These are phyloP conservation scores for Coprinopsis cinerea DNA, from an alignment of 768 basidiomycete species.

Conservation along the genomic window DNA sequence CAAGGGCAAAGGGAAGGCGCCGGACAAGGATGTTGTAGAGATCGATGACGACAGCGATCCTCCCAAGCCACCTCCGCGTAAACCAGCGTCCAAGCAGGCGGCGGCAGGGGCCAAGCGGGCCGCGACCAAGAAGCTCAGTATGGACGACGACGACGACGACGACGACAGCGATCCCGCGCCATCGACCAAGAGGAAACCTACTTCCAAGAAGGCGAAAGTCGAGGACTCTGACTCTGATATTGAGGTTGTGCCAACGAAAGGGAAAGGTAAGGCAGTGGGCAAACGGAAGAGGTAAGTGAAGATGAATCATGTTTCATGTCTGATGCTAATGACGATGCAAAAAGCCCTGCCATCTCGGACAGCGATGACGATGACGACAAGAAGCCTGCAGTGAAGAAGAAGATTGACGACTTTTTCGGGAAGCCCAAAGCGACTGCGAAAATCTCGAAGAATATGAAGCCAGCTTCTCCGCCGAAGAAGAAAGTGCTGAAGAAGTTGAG, in stretches of 20 bases:
- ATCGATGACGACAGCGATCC: slow-evolving; percentile 14
- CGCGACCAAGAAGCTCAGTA: background rate
- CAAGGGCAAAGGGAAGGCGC: slow-evolving; percentile 8
- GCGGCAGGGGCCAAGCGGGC: slow-evolving; percentile 5
- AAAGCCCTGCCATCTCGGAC: slow-evolving; percentile 8
- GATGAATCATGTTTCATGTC: slow-evolving; percentile 30
- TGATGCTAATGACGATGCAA: background rate
- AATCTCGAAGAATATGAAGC: slow-evolving; percentile 55
- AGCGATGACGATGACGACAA: slow-evolving; percentile 33
- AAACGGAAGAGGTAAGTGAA: slow-evolving; percentile 66
- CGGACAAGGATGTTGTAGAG: slow-evolving; percentile 13
- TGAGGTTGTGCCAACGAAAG: slow-evolving; percentile 22
- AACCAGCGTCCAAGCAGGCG: slow-evolving; percentile 9
- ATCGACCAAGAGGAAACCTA: slow-evolving; percentile 14
- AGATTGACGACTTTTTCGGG: slow-evolving; percentile 57
- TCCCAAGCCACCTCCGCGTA: slow-evolving; percentile 4
- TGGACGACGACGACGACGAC: slow-evolving; percentile 11
- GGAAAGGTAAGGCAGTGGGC: slow-evolving; percentile 20
- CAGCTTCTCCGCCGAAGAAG: slow-evolving; percentile 39
- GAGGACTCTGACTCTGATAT: slow-evolving; percentile 35
- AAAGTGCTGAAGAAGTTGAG: too few relatives aligned
- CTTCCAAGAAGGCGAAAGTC: slow-evolving; percentile 23
- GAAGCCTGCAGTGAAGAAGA: slow-evolving; percentile 53
- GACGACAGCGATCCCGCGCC: slow-evolving; percentile 5
- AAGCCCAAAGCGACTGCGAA: slow-evolving; percentile 43